Evolutionary conservation across 1,284 basidiomycete species (phyloP).

Genomic region (Gymnopus androsaceus): DNA sequence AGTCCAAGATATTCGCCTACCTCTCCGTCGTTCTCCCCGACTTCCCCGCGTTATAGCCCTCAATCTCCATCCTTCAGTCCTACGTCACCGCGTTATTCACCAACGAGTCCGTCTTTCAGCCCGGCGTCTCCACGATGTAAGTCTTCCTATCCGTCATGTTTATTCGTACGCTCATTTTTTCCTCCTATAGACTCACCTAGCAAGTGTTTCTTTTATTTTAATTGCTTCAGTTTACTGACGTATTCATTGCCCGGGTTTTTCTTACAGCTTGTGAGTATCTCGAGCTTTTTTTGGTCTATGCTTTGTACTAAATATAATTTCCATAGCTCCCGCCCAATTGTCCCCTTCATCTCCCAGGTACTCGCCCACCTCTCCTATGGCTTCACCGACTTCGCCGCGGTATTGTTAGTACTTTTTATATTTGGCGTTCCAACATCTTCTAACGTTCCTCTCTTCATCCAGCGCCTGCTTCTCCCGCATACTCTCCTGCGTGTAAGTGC

Average conservation of each 20-base stretch:
- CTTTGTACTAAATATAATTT: conserved; percentile 16
- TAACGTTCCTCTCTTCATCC: conserved; percentile 24
- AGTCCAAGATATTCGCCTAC: conserved; percentile 86
- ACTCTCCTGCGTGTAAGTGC: conserved; percentile 78
- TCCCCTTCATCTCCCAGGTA: conserved; percentile 86
- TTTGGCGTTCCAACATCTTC: conserved; percentile 8
- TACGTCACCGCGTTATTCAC: conserved; percentile 82
- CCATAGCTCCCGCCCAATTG: conserved; percentile 68
- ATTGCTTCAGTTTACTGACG: conserved; percentile 22
- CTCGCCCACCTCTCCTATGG: conserved; percentile 78
- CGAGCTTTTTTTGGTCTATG: background rate
- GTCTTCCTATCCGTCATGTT: conserved; percentile 32
- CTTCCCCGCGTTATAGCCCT: conserved; percentile 80
- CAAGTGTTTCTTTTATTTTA: conserved; percentile 42
- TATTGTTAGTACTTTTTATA: conserved; percentile 64
- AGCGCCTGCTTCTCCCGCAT: conserved; percentile 83
- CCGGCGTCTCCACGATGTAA: conserved; percentile 82
- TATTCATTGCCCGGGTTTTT: conserved; percentile 22
- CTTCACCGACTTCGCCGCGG: conserved; percentile 84
- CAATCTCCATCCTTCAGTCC: conserved; percentile 86
- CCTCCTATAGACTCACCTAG: conserved; percentile 72
- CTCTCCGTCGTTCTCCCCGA: conserved; percentile 85
- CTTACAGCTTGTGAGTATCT: conserved; percentile 60
- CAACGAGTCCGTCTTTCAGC: conserved; percentile 84
- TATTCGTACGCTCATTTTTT: conserved; percentile 28